Percentiles rank a stretch among this genome's conserved stretches.
These are phyloP conservation scores for Coniochaeta sp. DNA, from an alignment of 2,329 filamentous ascomycete genomes.

Conservation along the genomic window DNA sequence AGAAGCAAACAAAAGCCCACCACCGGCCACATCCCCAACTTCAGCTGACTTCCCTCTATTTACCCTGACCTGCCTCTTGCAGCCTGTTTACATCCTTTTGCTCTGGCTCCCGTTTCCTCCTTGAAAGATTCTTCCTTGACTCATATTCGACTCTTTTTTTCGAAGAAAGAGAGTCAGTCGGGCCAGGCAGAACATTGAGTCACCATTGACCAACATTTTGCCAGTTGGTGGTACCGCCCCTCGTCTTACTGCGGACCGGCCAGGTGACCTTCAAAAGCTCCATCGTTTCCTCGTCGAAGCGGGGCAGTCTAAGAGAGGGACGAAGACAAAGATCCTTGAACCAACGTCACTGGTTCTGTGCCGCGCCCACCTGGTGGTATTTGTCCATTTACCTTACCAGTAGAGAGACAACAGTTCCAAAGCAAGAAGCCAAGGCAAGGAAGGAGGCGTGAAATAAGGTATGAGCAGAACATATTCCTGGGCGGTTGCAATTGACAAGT, in stretches of 20 bases:
- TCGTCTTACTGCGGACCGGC: not conserved
- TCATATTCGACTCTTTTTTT: not conserved
- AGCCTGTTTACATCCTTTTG: not conserved
- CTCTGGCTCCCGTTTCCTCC: not conserved
- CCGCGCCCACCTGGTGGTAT: not conserved
- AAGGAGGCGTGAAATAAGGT: not conserved
- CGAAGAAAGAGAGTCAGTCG: not conserved
- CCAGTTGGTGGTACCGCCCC: not conserved
- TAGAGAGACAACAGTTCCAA: not conserved
- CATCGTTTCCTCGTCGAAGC: not conserved
- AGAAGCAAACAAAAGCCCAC: not conserved
- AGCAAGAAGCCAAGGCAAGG: too few species aligned
- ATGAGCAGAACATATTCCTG: not conserved
- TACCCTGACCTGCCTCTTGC: not conserved
- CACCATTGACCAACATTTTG: not conserved
- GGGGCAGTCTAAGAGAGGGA: not conserved
- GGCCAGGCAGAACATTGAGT: not conserved
- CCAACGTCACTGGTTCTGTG: not conserved
- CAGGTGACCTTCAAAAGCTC: not conserved
- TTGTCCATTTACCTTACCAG: not conserved
- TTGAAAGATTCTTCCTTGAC: not conserved
- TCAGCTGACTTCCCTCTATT: not conserved
- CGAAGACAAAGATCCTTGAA: slow-evolving; percentile 1
- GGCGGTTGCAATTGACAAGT: not conserved
- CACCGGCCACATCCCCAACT: not conserved